Conservation (phyloP, 2,329 filamentous ascomycete genomes). For the Rhinocladiella similis region DNA sequence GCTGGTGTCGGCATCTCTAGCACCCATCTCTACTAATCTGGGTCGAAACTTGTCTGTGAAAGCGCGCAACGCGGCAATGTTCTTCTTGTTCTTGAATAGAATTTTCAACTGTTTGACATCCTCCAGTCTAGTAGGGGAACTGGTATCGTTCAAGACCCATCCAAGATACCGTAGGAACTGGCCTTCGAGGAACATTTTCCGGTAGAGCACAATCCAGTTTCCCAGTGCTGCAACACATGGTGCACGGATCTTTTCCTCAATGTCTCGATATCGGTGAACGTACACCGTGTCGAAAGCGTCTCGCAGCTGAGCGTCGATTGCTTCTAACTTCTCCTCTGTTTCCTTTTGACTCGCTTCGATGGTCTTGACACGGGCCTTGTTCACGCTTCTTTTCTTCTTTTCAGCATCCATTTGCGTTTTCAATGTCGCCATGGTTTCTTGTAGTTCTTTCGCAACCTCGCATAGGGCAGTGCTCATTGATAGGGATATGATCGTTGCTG, state of each 20-base stretch:
- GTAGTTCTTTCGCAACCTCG: constrained; percentile 68
- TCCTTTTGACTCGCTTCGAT: constrained; percentile 72
- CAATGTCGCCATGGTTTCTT: constrained; percentile 70
- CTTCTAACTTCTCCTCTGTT: constrained; percentile 67
- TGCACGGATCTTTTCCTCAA: constrained; percentile 82
- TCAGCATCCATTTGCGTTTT: constrained; percentile 79
- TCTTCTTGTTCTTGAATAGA: constrained; percentile 78
- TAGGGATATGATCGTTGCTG: constrained; percentile 80
- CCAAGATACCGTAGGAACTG: constrained; percentile 89
- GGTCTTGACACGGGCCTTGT: constrained; percentile 74
- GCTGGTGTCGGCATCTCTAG: constrained; percentile 74
- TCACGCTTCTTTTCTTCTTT: constrained; percentile 69
- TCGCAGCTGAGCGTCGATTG: constrained; percentile 70
- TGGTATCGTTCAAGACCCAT: constrained; percentile 87
- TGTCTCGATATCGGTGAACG: constrained; percentile 91
- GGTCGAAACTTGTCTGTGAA: constrained; percentile 91
- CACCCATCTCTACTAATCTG: constrained; percentile 89
- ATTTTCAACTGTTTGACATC: constrained; percentile 79
- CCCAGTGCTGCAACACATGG: constrained; percentile 87
- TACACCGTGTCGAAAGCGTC: constrained; percentile 93
- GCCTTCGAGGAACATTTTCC: constrained; percentile 86
- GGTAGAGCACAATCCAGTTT: constrained; percentile 81
- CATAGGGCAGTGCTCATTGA: constrained; percentile 78
- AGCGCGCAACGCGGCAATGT: constrained; percentile 73
- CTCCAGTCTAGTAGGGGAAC: constrained; percentile 74